A percentile compares a stretch with the other conserved stretches of the same genome.
Conservation (phyloP, 768 basidiomycete species). For the Boletus sp. region DNA sequence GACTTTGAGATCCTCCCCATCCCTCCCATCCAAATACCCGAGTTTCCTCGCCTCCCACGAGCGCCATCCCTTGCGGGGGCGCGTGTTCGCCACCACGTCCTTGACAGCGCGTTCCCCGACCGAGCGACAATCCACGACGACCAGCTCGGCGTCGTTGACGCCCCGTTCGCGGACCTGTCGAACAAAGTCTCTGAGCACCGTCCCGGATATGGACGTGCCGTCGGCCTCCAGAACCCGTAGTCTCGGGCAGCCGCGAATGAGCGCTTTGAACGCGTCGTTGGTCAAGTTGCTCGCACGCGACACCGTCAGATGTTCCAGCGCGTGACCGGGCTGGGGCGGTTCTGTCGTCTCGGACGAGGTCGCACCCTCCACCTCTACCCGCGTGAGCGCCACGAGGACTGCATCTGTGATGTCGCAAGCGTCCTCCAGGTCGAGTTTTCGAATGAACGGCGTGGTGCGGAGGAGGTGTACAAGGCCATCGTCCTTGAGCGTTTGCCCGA, state of each 20-base stretch:
- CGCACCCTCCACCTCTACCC: slow-evolving; percentile 22
- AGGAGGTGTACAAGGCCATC: slow-evolving; percentile 74
- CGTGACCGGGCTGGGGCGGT: slow-evolving; percentile 55
- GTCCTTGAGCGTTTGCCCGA: slow-evolving; percentile 67
- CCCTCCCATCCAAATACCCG: slow-evolving; percentile 66
- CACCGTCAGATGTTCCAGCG: slow-evolving; percentile 68
- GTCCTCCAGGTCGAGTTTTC: slow-evolving; percentile 84
- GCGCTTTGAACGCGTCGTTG: slow-evolving; percentile 58
- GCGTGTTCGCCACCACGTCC: slow-evolving; percentile 55
- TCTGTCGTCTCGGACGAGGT: slow-evolving; percentile 9
- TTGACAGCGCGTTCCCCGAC: slow-evolving; percentile 61
- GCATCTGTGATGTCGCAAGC: slow-evolving; percentile 71
- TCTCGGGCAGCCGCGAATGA: slow-evolving; percentile 62
- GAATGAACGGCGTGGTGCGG: slow-evolving; percentile 64
- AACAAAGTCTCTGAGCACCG: slow-evolving; percentile 68
- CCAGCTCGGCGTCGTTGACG: slow-evolving; percentile 51
- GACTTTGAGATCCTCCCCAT: slow-evolving; percentile 61
- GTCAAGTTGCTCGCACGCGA: slow-evolving; percentile 66
- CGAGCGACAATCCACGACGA: slow-evolving; percentile 74
- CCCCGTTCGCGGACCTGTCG: slow-evolving; percentile 48
- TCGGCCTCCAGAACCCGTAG: slow-evolving; percentile 76
- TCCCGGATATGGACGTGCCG: slow-evolving; percentile 66
- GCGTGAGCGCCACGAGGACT: slow-evolving; percentile 66
- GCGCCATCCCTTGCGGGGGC: slow-evolving; percentile 74
- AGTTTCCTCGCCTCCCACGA: slow-evolving; percentile 71